Evolutionary conservation across 495 filamentous ascomycete genomes (phyloP).

Genomic region (Durotheca rogersii): DNA sequence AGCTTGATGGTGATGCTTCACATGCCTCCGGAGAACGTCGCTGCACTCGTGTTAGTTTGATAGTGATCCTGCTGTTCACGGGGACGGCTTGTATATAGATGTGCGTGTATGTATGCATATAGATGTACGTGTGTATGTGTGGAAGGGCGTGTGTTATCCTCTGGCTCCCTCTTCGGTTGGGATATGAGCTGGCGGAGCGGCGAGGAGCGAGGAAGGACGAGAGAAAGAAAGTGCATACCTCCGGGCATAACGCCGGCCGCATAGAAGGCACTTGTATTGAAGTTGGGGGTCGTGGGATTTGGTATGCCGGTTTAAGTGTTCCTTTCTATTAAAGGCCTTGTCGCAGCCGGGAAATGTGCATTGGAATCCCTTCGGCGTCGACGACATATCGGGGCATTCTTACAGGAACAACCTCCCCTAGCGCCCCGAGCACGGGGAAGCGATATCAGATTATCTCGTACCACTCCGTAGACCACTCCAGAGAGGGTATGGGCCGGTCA

Average conservation of each 20-base stretch:
- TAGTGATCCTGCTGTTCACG: background rate
- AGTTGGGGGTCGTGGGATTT: constrained; percentile 18
- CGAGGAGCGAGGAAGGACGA: background rate
- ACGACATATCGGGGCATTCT: constrained; percentile 16
- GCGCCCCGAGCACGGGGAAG: background rate
- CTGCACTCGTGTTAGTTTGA: constrained; percentile 2
- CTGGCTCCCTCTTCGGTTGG: too few species aligned
- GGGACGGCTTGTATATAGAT: too few species aligned
- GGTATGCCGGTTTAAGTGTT: constrained; percentile 26
- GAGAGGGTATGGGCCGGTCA: background rate
- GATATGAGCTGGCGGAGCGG: too few species aligned
- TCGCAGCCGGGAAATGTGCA: constrained; percentile 22
- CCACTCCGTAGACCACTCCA: background rate
- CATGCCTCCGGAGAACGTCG: constrained; percentile 35
- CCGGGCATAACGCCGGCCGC: constrained; percentile 24
- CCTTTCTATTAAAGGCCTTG: constrained; percentile 27
- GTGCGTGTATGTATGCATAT: too few species aligned
- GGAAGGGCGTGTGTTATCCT: too few species aligned
- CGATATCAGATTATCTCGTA: background rate
- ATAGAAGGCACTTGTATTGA: constrained; percentile 27
- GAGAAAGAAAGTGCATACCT: constrained; percentile 7
- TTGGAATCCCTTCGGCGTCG: constrained; percentile 11
- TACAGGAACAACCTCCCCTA: background rate
- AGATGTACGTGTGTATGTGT: too few species aligned
- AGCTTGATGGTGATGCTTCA: constrained; percentile 24